Percentiles rank a stretch among this genome's conserved stretches.
Evolutionary conservation across 2,329 filamentous ascomycete genomes (phyloP).

Genomic region (Thelonectria rubi): DNA sequence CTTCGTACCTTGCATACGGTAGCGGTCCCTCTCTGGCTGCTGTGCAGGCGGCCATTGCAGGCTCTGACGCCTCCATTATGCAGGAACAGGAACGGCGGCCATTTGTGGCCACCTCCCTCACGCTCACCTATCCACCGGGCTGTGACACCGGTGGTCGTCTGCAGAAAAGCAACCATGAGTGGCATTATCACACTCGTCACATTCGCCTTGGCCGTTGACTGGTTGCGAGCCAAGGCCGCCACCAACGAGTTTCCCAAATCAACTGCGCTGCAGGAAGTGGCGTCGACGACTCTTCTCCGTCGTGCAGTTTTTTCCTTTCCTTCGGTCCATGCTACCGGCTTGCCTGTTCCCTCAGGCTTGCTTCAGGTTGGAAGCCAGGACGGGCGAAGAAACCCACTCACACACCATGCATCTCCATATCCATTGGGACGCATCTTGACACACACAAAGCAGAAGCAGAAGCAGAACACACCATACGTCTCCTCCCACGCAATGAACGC

Average conservation of each 20-base stretch:
- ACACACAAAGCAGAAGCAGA: too few species aligned
- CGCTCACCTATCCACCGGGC: slow-evolving; percentile 20
- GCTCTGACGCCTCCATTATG: slow-evolving; percentile 39
- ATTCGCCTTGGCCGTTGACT: not conserved
- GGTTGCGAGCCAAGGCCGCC: not conserved
- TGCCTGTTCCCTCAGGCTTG: slow-evolving; percentile 15
- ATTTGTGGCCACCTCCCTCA: slow-evolving; percentile 32
- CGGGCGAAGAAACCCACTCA: slow-evolving; percentile 18
- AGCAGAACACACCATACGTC: not conserved
- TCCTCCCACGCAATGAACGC: slow-evolving; percentile 1
- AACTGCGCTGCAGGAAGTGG: not conserved
- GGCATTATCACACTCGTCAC: slow-evolving; percentile 21
- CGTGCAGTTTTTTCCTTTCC: not conserved
- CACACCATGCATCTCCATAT: slow-evolving; percentile 16
- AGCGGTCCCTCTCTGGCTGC: slow-evolving; percentile 34
- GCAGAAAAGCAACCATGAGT: slow-evolving; percentile 18
- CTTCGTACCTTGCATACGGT: slow-evolving; percentile 41
- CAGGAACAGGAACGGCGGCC: slow-evolving; percentile 43
- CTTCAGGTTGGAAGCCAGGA: slow-evolving; percentile 23
- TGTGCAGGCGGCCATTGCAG: slow-evolving; percentile 20
- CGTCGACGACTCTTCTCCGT: slow-evolving; percentile 1
- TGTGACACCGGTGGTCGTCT: slow-evolving; percentile 23
- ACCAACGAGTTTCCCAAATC: not conserved
- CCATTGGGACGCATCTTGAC: slow-evolving; percentile 1
- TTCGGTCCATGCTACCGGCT: slow-evolving; percentile 14